A percentile compares a stretch with the other conserved stretches of the same genome.
Conservation (phyloP, 2,329 filamentous ascomycete genomes). For the Alternaria panax region DNA sequence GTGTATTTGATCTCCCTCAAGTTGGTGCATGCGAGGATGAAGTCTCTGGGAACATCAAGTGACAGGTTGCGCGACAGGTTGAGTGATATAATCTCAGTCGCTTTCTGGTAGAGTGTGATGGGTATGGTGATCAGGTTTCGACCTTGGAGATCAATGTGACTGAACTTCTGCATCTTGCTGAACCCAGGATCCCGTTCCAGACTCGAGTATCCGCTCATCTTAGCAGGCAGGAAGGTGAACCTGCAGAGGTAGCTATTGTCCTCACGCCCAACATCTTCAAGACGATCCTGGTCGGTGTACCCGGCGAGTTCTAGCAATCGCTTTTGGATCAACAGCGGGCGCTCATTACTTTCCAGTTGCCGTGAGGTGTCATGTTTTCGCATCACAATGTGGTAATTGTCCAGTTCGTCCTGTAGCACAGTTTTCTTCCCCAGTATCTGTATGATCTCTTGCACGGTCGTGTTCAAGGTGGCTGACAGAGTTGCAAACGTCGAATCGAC, state of each 20-base stretch:
- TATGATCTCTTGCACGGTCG: conserved; percentile 86
- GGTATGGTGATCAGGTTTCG: conserved; percentile 94
- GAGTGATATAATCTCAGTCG: conserved; percentile 89
- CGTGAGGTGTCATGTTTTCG: conserved; percentile 89
- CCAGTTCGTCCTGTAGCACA: conserved; percentile 85
- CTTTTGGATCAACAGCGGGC: conserved; percentile 91
- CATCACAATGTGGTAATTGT: conserved; percentile 95
- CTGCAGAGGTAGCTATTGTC: conserved; percentile 97
- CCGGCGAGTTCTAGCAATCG: conserved; percentile 88
- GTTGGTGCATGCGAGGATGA: conserved; percentile 91
- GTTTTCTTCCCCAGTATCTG: conserved; percentile 94
- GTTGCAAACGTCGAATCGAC: conserved; percentile 94
- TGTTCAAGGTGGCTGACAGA: conserved; percentile 81
- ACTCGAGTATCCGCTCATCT: conserved; percentile 78
- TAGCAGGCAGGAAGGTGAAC: conserved; percentile 91
- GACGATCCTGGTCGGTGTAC: conserved; percentile 82
- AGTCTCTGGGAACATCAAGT: conserved; percentile 91
- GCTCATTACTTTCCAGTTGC: conserved; percentile 78
- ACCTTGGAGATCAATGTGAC: conserved; percentile 88
- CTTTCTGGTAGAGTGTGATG: conserved; percentile 90
- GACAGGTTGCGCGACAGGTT: conserved; percentile 94
- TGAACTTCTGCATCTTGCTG: conserved; percentile 86
- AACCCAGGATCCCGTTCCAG: conserved; percentile 80
- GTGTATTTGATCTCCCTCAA: conserved; percentile 95
- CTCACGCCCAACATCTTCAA: conserved; percentile 93